Base-by-base conservation (phyloP, 306 rosid species). In the Notholithocarpus densiflorus region DNA sequence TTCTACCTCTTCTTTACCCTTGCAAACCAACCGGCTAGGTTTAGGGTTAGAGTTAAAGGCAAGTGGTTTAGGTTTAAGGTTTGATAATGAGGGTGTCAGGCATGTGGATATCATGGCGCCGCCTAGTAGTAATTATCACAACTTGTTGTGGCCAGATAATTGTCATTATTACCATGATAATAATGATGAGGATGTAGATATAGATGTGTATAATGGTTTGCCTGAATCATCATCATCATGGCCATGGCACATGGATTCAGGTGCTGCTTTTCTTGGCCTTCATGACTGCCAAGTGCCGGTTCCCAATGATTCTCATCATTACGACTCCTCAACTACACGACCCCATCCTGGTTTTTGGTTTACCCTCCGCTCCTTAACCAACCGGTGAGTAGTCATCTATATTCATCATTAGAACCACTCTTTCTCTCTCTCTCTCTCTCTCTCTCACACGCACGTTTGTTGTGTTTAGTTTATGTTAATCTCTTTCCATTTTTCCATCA, bases 291-390 rank as follows among this genome's bases (percentile, higher is more conserved):
- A 59, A 54, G 26, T 71, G 71, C 57, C 75, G 13, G 75, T 65
- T 77, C 82, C 75, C 56, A 24, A 68, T 78, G 72, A 34, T 77
- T 72, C 81, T 80, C 86, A 83, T 88, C 68, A 79, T 84, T 68
- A 56, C 45, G 45, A 40, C 76, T 53, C 26, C 20, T 31, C 77
- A 76, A 52, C 79, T 54, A 85, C 75, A 43, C 80, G 84, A 56
- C 75, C 76, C 56, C 71, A 59, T 13, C 77, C 88, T 81, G 92
- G 89, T 65, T 77, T 90, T 79, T 90, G 94, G 94, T 90, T 90
- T 37, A 79, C 92, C 40, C 90, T 90, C 29, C 82, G 48, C 34
- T 79, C 92, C 53, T 84, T 84, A 77, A 75, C 90, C 84, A 86
- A 90, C 83, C 86, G 85, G 94, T 90, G 65, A 88, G 89, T 66